Evolutionary conservation across 441 rosid species (phyloP).

Genomic region (Adansonia madagascariensis): DNA sequence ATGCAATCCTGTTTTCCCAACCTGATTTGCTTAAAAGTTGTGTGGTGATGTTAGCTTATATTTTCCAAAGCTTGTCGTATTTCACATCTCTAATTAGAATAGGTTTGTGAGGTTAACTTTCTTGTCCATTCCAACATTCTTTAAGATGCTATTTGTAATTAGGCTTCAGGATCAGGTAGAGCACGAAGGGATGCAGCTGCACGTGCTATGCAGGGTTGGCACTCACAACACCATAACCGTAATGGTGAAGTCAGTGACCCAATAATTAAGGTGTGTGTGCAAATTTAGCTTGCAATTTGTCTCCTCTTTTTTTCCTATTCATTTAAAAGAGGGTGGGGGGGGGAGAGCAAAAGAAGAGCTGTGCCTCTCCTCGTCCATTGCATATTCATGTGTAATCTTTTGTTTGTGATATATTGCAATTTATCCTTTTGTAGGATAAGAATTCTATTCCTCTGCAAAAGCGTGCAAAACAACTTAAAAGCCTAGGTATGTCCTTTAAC

Average conservation of each 20-base stretch:
- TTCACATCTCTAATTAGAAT: neutral
- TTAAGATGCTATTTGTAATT: conserved; percentile 32
- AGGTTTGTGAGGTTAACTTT: neutral
- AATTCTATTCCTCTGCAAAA: conserved; percentile 48
- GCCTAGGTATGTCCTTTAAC: conserved; percentile 50
- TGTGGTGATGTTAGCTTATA: neutral
- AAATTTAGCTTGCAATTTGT: neutral
- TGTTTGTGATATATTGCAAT: conserved; percentile 1
- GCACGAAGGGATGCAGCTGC: conserved; percentile 73
- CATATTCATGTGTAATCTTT: conserved; percentile 7
- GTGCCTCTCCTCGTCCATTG: conserved; percentile 23
- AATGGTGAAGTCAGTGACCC: conserved; percentile 66
- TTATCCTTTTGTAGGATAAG: conserved; percentile 55
- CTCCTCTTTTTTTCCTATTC: conserved; percentile 23
- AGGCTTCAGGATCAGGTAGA: conserved; percentile 69
- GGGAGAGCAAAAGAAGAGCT: neutral
- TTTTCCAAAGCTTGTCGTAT: neutral
- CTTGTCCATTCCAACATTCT: conserved; percentile 24
- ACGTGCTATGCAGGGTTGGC: conserved; percentile 86
- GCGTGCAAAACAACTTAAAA: conserved; percentile 60
- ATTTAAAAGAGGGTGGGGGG: neutral
- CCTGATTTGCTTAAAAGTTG: neutral
- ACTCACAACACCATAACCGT: conserved; percentile 51
- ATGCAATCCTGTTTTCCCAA: neutral
- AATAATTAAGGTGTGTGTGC: conserved; percentile 50